Percentiles rank a stretch among this genome's conserved stretches.
Evolutionary conservation across 2,329 filamentous ascomycete species (phyloP).

Genomic region (Parastagonospora avenae): DNA sequence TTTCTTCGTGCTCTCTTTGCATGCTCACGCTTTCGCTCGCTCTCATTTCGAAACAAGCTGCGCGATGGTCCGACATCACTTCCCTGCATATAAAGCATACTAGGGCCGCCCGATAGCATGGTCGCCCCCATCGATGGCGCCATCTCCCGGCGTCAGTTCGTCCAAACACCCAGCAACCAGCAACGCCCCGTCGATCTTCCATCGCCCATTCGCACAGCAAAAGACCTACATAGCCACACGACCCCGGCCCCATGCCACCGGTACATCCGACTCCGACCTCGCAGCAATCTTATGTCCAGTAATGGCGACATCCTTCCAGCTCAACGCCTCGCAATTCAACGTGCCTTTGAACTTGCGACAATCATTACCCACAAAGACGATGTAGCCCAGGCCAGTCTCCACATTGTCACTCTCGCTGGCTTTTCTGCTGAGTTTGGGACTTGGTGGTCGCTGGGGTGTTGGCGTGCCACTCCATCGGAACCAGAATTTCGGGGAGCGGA

Average conservation of each 20-base stretch:
- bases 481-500: constrained; percentile 35
- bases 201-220: background rate
- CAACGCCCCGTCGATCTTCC: background rate
- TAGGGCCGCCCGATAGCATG: no score
- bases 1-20: no score
- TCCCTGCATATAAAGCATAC: no score
- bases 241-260: constrained; percentile 2
- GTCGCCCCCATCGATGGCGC: no score
- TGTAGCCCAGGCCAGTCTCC: constrained; percentile 24
- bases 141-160: no score
- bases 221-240: background rate
- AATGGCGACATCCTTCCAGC: constrained; percentile 27
- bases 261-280: constrained; percentile 20
- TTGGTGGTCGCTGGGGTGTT: background rate
- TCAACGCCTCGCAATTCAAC: constrained; percentile 19
- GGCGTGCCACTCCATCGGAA: constrained; percentile 26
- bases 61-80: no score
- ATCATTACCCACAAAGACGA: constrained; percentile 26
- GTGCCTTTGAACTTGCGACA: constrained; percentile 33
- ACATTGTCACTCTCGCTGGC: background rate
- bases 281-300: constrained; percentile 21
- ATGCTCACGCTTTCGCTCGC: no score
- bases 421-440: background rate
- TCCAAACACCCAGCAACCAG: background rate
- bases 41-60: no score